phyloP scores from a whole-genome alignment of 1,284 basidiomycete species.

The Polyporus tsugae region DNA sequence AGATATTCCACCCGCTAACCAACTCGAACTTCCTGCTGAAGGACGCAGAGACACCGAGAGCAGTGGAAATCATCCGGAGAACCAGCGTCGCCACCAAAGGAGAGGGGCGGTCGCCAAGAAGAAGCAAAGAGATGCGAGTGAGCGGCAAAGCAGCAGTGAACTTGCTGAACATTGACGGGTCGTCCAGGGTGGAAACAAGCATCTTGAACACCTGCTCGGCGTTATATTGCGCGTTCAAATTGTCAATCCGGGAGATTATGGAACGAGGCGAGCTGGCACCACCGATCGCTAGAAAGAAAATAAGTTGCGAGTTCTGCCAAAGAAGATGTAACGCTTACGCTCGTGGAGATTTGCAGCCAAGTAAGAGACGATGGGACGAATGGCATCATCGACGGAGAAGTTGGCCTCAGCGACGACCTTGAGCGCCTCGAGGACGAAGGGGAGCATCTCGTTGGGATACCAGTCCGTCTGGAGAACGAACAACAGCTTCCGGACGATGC shows the following conservation, averaged over 20 bases:
- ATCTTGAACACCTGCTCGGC: constrained; percentile 69
- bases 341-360: constrained; percentile 85
- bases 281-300: constrained; percentile 36
- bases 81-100: constrained; percentile 65
- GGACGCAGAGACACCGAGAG: constrained; percentile 59
- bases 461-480: constrained; percentile 84
- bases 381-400: constrained; percentile 75
- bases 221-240: constrained; percentile 56
- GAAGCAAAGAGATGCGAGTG: constrained; percentile 75
- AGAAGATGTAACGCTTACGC: constrained; percentile 49
- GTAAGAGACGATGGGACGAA: constrained; percentile 89
- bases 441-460: constrained; percentile 66
- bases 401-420: constrained; percentile 62
- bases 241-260: constrained; percentile 61
- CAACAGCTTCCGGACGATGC: constrained; percentile 79
- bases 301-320: neutral
- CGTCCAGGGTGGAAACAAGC: constrained; percentile 64
- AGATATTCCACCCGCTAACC: constrained; percentile 75
- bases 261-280: constrained; percentile 61
- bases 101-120: constrained; percentile 75
- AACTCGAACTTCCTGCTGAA: constrained; percentile 81
- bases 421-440: constrained; percentile 67
- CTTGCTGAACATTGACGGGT: constrained; percentile 61
- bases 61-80: constrained; percentile 65
- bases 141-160: constrained; percentile 76